A percentile compares a stretch with the other conserved stretches of the same genome.
These are phyloP conservation scores for Gossypium longicalyx DNA, from an alignment of 345 rosid genomes.

Conservation along the genomic window DNA sequence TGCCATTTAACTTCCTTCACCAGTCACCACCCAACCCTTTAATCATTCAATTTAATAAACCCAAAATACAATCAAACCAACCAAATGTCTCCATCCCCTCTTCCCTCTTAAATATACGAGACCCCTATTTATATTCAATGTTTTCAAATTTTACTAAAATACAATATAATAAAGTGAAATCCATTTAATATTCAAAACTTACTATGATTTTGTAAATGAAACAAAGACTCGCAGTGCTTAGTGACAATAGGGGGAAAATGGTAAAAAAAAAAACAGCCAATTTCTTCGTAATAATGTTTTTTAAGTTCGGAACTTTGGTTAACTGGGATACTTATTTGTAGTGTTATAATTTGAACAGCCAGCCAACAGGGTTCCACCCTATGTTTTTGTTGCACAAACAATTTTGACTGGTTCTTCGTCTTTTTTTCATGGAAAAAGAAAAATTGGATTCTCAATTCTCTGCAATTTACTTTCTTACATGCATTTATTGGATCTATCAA, in stretches of 20 bases:
- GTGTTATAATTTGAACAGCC: background rate
- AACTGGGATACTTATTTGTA: background rate
- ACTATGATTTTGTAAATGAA: background rate
- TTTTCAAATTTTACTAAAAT: background rate
- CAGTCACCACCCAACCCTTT: background rate
- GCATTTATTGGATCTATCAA: conserved; percentile 12
- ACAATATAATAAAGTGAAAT: background rate
- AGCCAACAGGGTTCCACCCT: background rate
- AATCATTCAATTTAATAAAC: background rate
- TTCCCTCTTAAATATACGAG: background rate
- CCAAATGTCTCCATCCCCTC: background rate
- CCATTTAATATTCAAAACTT: background rate
- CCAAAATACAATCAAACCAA: background rate
- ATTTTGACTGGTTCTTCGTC: background rate
- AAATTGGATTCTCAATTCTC: background rate
- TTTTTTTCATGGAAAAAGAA: background rate
- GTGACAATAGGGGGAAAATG: background rate
- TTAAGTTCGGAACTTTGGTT: too few relatives aligned
- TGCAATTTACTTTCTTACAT: background rate
- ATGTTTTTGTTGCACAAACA: background rate
- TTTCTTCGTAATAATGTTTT: too few relatives aligned
- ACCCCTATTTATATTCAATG: background rate
- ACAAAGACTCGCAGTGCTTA: background rate
- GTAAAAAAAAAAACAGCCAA: too few relatives aligned
- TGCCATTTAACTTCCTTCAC: background rate